Base-by-base conservation (phyloP, 139 green algal species). In the Volvox africanus region DNA sequence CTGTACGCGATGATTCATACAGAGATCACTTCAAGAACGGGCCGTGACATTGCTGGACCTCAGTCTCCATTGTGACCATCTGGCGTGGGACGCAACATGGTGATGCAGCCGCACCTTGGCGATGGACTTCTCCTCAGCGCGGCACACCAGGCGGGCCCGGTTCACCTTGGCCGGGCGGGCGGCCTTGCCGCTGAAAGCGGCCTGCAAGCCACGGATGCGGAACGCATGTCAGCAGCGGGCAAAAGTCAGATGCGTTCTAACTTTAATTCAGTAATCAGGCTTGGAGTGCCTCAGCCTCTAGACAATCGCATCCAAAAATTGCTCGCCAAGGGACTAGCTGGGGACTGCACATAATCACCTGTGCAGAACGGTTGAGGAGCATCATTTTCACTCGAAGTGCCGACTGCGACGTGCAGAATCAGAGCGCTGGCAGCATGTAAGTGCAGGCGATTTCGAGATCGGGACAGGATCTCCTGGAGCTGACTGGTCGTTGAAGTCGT, bases 51-150 rank as follows among this genome's bases (percentile, higher is more conserved):
- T 55, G 20, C 14, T 82, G 77, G 18, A 65, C 17, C 78, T 68
- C 30, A 20, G 2, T 36, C 17, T 35, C 33, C 75, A 61, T 13
- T 30, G 75, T 11, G 75, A 81, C n/a, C 32, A 80, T 36, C 73
- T 13, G 13, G 26, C 2, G 26, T 9, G 9, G 44, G 44, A 9
- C 5, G 44, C 44, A 55, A 55, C 5, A 55, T 55, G 44, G 44
- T 55, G 44, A 55, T 55, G 44, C 44, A 55, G 11, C 2, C 69
- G 73, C 55, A 94, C 93, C 93, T 95, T 95, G 61, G 87, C 89
- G 62, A 94, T 73, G 44, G 77, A 83, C 89, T 94, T 92, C 81
- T 93, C 91, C 86, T 95, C 93, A 69, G 93, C 93, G 75, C 93
- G 89, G 92, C 92, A 94, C 24, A 94, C 92, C 69, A 95, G 87